These are phyloP conservation scores for Myriosclerotinia scirpicola DNA, from an alignment of 2,329 filamentous ascomycete species.

Conservation along the genomic window DNA sequence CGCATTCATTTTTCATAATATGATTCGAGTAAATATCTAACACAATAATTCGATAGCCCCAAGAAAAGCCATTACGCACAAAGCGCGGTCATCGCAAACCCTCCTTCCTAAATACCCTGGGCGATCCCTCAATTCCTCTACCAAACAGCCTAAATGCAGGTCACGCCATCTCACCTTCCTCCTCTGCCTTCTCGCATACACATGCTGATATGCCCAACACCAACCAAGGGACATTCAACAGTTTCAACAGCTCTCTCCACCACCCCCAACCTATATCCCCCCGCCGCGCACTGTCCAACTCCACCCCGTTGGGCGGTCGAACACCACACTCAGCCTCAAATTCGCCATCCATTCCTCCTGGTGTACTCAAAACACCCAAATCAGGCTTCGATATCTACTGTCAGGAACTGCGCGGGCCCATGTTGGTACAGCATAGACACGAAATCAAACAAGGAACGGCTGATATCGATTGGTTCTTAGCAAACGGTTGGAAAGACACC, in stretches of 20 bases:
- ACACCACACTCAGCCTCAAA: conserved; percentile 21
- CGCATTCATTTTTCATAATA: conserved; percentile 25
- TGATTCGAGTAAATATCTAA: conserved; percentile 27
- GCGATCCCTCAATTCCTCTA: conserved; percentile 44
- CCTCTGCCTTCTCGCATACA: conserved; percentile 54
- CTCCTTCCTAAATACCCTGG: conserved; percentile 44
- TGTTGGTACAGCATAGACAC: conserved; percentile 32
- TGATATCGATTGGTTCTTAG: conserved; percentile 37
- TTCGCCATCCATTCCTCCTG: conserved; percentile 24
- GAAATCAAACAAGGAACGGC: conserved; percentile 35
- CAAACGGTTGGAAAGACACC: conserved; percentile 36
- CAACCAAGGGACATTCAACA: conserved; percentile 42
- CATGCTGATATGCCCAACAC: conserved; percentile 43
- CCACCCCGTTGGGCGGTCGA: conserved; percentile 17
- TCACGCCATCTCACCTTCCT: conserved; percentile 50
- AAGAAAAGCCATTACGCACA: conserved; percentile 73
- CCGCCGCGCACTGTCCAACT: conserved; percentile 16
- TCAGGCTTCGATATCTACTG: conserved; percentile 39
- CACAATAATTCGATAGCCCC: conserved; percentile 53
- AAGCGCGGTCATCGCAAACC: conserved; percentile 71
- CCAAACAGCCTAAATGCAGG: conserved; percentile 50
- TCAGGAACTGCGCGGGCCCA: conserved; percentile 33
- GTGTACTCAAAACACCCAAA: conserved; percentile 27
- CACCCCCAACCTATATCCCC: conserved; percentile 30
- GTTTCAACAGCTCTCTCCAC: conserved; percentile 19